Evolutionary conservation across 1,284 basidiomycete genomes (phyloP), one percentile per base, ranked within the genome.

Genomic region (Ganoderma sp.): DNA sequence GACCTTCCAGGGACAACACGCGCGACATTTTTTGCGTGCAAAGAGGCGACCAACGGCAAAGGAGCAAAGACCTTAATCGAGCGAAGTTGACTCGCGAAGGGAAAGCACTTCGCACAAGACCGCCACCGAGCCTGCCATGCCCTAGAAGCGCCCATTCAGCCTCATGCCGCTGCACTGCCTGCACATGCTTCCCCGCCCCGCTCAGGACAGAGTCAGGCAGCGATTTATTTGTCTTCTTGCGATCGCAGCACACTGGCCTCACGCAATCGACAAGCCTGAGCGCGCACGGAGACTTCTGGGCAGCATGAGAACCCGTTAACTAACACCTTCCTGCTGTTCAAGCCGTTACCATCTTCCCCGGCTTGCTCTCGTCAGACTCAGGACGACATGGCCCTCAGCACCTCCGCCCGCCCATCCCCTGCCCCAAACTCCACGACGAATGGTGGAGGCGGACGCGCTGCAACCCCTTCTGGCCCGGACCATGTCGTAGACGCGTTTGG

Each of bases 401-500:
- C 58, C n/a, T 42, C 42, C 58, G 32, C 61, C 52, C 32, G 59
- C 37, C 34, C 34, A 37, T 8, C 34, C 37, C 67, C 10, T n/a
- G 45, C 56, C 25, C 45, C 59, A 22, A 22, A 43, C 41, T 32
- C 25, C 32, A 59, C 32, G 32, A 61, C 42, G 45, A 37, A 43
- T 37, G 34, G 34, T 37, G 34, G 34, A 12, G 39, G 65, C 41
- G 67, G 67, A 28, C 69, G 69, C 58, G 58, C 64, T 1, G 42
- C 71, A 17, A 61, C 61, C 3, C 66, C 67, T 12, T 61, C 69
- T 2, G 65, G 69, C 28, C 59, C 64, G 12, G 37, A 39, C 48
- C 39, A 57, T 15, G 43, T 70, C 22, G 52, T 42, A 3, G 73
- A 74, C 15, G 67, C 60, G 54, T 65, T 74, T n/a, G 70, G 61